Percentiles rank a stretch among this genome's conserved stretches.
These are phyloP conservation scores for Aurantiochytrium sp. DNA, from an alignment of 108 stramenopile species.

Conservation along the genomic window DNA sequence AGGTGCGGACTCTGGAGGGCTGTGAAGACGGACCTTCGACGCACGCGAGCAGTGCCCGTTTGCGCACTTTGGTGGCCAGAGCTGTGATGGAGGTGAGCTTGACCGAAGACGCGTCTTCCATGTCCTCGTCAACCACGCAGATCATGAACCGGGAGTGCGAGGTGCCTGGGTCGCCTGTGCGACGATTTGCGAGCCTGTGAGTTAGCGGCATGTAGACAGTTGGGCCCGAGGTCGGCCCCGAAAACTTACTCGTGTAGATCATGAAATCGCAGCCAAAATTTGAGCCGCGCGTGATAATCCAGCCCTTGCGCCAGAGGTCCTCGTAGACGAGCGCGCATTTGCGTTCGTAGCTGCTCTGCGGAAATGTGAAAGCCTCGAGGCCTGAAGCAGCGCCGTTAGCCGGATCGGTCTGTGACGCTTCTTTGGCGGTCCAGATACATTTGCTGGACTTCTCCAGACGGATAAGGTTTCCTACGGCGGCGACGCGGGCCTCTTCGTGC, in stretches of 20 bases:
- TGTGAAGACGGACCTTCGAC: no score
- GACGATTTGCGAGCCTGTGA: neutral
- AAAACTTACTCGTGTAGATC: conserved; percentile 6
- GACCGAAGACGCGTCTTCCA: neutral
- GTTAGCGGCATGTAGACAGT: neutral
- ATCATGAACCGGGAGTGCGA: neutral
- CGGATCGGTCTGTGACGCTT: neutral
- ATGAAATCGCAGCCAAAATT: conserved; percentile 14
- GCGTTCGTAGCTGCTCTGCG: neutral
- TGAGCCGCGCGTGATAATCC: neutral
- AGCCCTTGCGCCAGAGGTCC: conserved; percentile 1
- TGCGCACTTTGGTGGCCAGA: conserved; percentile 2
- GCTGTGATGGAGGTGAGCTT: neutral
- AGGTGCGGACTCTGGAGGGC: no score
- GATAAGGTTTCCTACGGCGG: neutral
- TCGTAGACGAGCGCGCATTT: neutral
- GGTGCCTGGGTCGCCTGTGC: conserved; percentile 11
- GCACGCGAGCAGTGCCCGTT: neutral
- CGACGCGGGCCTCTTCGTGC: neutral
- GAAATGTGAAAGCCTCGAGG: neutral
- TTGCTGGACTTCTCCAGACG: neutral
- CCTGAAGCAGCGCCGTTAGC: neutral
- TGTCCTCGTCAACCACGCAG: neutral
- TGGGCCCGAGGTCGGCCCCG: no score
- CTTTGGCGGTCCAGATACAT: neutral